Percentiles rank a stretch among this genome's conserved stretches.
phyloP scores from a whole-genome alignment of 108 stramenopile species.

The Conticribra guillardii region DNA sequence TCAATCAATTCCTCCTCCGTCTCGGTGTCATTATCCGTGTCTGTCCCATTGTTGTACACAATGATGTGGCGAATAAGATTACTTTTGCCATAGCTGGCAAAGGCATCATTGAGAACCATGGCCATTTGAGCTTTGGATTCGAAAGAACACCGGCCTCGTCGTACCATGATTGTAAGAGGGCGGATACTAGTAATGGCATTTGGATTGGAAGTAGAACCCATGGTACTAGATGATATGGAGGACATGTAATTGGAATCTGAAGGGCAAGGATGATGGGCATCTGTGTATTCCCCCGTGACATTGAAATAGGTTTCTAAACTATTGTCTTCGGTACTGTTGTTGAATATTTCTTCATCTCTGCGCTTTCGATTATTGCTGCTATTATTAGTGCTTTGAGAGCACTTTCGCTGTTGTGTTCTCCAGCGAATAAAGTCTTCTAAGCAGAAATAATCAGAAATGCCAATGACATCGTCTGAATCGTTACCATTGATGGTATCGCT shows the following conservation, averaged over 20 bases:
- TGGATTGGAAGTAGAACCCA: background rate
- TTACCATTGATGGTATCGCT: no score
- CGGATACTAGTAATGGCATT: slow-evolving; percentile 1
- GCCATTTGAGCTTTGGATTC: slow-evolving; percentile 64
- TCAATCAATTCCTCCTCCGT: slow-evolving; percentile 29
- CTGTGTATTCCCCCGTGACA: no score
- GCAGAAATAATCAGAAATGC: no score
- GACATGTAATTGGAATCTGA: background rate
- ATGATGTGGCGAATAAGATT: slow-evolving; percentile 38
- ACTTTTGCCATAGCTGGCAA: slow-evolving; percentile 14
- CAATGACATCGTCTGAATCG: no score
- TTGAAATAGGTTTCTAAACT: no score
- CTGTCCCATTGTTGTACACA: slow-evolving; percentile 42
- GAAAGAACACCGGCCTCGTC: slow-evolving; percentile 64
- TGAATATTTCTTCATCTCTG: no score
- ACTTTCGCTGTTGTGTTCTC: no score
- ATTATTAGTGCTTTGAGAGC: no score
- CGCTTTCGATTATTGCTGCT: no score
- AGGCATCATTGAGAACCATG: slow-evolving; percentile 37
- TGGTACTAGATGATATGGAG: background rate
- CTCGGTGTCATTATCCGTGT: background rate
- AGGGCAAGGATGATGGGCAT: no score
- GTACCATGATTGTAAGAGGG: slow-evolving; percentile 58
- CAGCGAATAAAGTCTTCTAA: no score
- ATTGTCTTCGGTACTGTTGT: no score